These are phyloP conservation scores for Pleomassaria siparia DNA, from an alignment of 2,329 filamentous ascomycete genomes.

Conservation along the genomic window DNA sequence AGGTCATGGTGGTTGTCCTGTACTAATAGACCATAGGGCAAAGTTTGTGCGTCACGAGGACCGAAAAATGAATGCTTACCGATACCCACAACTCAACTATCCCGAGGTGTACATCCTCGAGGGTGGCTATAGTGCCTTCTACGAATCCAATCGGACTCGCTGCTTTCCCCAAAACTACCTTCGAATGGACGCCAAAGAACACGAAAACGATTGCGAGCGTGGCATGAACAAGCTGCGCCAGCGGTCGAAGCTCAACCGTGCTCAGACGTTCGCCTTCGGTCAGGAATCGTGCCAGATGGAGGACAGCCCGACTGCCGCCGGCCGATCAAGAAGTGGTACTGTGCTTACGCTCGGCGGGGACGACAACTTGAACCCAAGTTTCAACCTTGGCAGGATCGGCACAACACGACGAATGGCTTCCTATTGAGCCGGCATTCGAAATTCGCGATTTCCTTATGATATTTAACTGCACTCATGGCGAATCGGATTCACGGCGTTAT, in stretches of 20 bases:
- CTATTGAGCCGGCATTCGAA: slow-evolving; percentile 30
- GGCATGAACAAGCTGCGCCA: slow-evolving; percentile 93
- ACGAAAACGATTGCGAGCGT: slow-evolving; percentile 89
- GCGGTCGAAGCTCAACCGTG: slow-evolving; percentile 79
- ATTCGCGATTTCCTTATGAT: slow-evolving; percentile 36
- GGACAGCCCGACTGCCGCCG: slow-evolving; percentile 59
- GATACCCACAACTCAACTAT: slow-evolving; percentile 87
- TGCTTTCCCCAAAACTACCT: slow-evolving; percentile 97
- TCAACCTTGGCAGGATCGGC: slow-evolving; percentile 35
- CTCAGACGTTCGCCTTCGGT: slow-evolving; percentile 94
- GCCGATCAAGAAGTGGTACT: slow-evolving; percentile 35
- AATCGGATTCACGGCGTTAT: slow-evolving; percentile 41
- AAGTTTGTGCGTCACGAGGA: slow-evolving; percentile 89
- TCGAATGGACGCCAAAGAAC: slow-evolving; percentile 91
- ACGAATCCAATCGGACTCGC: slow-evolving; percentile 71
- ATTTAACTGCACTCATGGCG: slow-evolving; percentile 33
- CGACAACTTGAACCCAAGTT: slow-evolving; percentile 28
- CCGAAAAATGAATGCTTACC: slow-evolving; percentile 78
- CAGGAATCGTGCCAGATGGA: slow-evolving; percentile 64
- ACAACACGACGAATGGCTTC: slow-evolving; percentile 42
- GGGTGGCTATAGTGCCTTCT: slow-evolving; percentile 95
- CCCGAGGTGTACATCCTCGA: slow-evolving; percentile 97
- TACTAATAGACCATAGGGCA: slow-evolving; percentile 54
- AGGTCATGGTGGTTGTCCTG: not conserved
- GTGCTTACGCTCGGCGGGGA: slow-evolving; percentile 31